These are phyloP conservation scores for Rutstroemia sp. DNA, from an alignment of 2,329 filamentous ascomycete genomes.

Conservation along the genomic window DNA sequence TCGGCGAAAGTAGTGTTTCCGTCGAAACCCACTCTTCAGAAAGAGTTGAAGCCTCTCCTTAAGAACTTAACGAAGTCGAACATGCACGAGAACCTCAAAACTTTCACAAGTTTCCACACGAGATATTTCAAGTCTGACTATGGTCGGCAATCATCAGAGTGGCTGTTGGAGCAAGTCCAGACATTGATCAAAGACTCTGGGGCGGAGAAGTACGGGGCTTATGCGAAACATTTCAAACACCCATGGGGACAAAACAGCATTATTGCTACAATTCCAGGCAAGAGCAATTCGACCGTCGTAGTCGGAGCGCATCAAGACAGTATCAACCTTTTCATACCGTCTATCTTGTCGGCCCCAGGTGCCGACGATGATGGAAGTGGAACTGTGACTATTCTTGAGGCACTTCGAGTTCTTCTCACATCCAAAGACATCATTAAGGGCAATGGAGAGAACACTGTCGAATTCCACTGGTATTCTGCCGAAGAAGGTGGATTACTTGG, in stretches of 20 bases:
- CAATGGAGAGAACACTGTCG: constrained; percentile 74
- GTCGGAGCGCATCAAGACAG: constrained; percentile 93
- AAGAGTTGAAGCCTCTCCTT: constrained; percentile 60
- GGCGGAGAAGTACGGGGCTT: constrained; percentile 58
- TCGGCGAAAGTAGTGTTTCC: constrained; percentile 55
- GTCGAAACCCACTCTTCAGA: constrained; percentile 54
- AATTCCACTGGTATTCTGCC: constrained; percentile 95
- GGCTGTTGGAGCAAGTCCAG: constrained; percentile 72
- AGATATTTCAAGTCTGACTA: constrained; percentile 74
- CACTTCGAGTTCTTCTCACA: constrained; percentile 71
- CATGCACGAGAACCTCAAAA: constrained; percentile 72
- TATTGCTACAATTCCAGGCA: constrained; percentile 84
- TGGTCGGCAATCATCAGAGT: constrained; percentile 78
- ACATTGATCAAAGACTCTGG: constrained; percentile 64
- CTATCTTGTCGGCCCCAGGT: constrained; percentile 75
- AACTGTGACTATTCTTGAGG: constrained; percentile 90
- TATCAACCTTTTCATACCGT: constrained; percentile 86
- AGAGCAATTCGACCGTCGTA: constrained; percentile 75
- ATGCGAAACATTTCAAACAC: constrained; percentile 69
- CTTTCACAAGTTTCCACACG: constrained; percentile 71
- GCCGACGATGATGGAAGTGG: constrained; percentile 95
- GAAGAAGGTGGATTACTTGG: constrained; percentile 84
- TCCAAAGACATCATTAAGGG: constrained; percentile 64
- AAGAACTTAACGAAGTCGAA: constrained; percentile 64
- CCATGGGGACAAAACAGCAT: constrained; percentile 85